phyloP scores from a whole-genome alignment of 1,284 basidiomycete species.

The Microbotryum scabiosae region DNA sequence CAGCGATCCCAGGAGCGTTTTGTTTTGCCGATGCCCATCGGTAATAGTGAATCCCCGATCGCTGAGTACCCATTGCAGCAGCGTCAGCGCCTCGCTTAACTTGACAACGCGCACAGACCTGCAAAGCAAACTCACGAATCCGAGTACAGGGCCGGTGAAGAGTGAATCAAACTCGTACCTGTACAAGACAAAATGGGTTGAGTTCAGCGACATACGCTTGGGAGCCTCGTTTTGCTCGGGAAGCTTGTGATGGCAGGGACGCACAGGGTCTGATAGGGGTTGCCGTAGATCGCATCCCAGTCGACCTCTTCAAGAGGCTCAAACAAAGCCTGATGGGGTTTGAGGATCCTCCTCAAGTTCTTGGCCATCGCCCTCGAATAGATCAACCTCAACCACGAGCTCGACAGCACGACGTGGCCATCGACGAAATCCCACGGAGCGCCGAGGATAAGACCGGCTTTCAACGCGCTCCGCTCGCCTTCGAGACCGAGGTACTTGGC shows the following conservation, averaged over 20 bases:
- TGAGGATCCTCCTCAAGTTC: constrained; percentile 49
- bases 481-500: constrained; percentile 87
- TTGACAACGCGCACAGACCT: background rate
- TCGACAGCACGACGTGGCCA: constrained; percentile 37
- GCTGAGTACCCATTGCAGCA: constrained; percentile 21
- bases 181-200: background rate
- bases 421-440: constrained; percentile 68
- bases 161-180: constrained; percentile 45
- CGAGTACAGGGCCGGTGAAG: constrained; percentile 68
- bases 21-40: constrained; percentile 29
- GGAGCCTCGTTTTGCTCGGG: no score
- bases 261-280: constrained; percentile 35
- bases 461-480: constrained; percentile 64
- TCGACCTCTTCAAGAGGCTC: constrained; percentile 26
- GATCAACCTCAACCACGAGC: constrained; percentile 16
- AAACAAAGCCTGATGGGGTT: constrained; percentile 46
- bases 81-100: background rate
- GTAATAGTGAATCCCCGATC: constrained; percentile 74
- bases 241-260: background rate
- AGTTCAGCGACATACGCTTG: background rate
- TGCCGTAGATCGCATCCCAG: constrained; percentile 28
- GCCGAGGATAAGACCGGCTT: constrained; percentile 65
- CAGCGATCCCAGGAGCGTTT: constrained; percentile 32
- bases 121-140: constrained; percentile 43
- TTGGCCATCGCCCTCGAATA: constrained; percentile 35